Evolutionary conservation across 257 asterid species (phyloP), one percentile per base, ranked within the genome.

Genomic region (Solanum infundibuliforme): DNA sequence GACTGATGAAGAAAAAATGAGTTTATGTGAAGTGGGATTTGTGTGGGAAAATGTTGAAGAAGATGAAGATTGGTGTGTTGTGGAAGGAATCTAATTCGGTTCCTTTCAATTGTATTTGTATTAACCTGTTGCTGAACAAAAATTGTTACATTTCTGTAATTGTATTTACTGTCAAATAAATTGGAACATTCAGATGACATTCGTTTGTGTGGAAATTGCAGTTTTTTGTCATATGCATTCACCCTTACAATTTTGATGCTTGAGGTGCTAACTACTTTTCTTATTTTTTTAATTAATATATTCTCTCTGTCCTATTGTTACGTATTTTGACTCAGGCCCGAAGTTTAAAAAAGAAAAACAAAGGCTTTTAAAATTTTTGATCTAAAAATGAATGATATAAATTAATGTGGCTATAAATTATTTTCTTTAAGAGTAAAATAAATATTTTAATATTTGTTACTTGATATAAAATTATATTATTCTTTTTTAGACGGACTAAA

Each of bases 21-120:
- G 93, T 34, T 88, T 86, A 32, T 88, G 90, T 71, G 94, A 92
- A 36, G 93, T 90, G 86, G 95, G 89, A 36, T 87, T 89, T 76
- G 89, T 84, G 48, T 87, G 87, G 93, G 90, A 90, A 48, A 85
- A 87, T 20, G 89, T 88, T 88, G 94, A 92, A 38, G 97, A 87
- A 58, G 98, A 90, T 85, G 98, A 92, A 82, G 93, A 90, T 71
- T 95, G 99, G 98, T 94, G 94, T 86, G 89, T 95, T 86, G 96
- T 94, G 89, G 94, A 93, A 74, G 94, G 94, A 88, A 87, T 93
- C 41, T 82, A 31, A 82, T 81, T 81, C 3, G 38, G 27, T 43
- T 21, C 39, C 62, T 46, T 79, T 6, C 39, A 27, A 43, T 46
- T 77, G 25, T 79, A 41, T 25, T 81, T 46, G 69, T 81, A 29